Base-by-base conservation (phyloP, 208 protist genomes). In the Leishmania martiniquensis region DNA sequence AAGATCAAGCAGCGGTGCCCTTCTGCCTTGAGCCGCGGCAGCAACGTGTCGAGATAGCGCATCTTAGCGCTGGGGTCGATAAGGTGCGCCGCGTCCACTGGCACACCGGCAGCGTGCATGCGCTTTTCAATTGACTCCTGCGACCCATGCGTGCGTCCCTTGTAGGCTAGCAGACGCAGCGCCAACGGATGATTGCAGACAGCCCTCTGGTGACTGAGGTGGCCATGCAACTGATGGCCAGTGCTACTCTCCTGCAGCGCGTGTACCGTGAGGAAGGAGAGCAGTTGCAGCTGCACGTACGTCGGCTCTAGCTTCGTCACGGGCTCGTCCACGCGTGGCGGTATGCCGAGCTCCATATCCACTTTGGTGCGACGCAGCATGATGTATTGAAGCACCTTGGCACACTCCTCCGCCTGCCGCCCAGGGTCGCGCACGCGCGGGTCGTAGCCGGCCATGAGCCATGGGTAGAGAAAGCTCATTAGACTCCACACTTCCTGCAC, bases 351-450 rank as follows among this genome's bases (percentile, higher is more conserved):
- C 76, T 99, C 99, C 45, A 99, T 96, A 45, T 98, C 92, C 29
- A 89, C 89, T 80, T 99, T 99, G 45, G 98, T 96, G 78, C 99
- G 93, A 29, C 99, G 97, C 55, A 99, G 90, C 91, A 99, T 91
- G 74, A 99, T 91, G 42, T 91, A 95, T 72, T 87, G 85, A 13
- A 99, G 86, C 39, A 97, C 72, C 47, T 63, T 59, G 22, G 83
- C 79, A 88, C 81, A 88, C 77, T 90, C 81, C 94, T 97, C 67
- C 83, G 88, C 87, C 78, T 89, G 77, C 62, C 52, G 37, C 89
- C 93, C 70, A 78, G 91, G 42, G 82, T 85, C 39, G 47, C 82
- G 47, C 77, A 63, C 72, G 84, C 57, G 75, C 42, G 74, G 69
- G 67, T 93, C 82, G 84, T 91, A 94, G 57, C 72, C 77, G 7